These are phyloP conservation scores for Cordyceps militaris DNA, from an alignment of 2,329 filamentous ascomycete species.

Conservation along the genomic window DNA sequence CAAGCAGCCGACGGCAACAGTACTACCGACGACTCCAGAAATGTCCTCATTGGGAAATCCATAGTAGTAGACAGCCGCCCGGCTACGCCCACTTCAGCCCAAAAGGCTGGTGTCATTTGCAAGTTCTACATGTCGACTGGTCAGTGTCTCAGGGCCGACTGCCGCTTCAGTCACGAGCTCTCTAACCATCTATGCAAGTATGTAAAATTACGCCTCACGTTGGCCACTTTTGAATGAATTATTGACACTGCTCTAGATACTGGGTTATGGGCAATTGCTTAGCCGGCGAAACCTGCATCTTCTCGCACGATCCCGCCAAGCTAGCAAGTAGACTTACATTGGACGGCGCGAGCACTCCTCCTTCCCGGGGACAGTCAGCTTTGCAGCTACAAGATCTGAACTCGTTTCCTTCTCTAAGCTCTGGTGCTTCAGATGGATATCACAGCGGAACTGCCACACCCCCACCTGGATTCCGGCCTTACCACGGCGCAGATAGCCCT, in stretches of 20 bases:
- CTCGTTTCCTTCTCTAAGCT: conserved; percentile 71
- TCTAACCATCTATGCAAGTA: conserved; percentile 97
- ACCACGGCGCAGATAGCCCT: conserved; percentile 53
- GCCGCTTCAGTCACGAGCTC: conserved; percentile 92
- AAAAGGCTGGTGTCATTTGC: conserved; percentile 85
- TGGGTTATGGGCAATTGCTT: conserved; percentile 95
- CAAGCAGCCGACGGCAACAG: conserved; percentile 39
- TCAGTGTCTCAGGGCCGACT: conserved; percentile 92
- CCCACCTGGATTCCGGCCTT: conserved; percentile 63
- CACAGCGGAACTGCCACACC: conserved; percentile 50
- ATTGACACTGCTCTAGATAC: conserved; percentile 50
- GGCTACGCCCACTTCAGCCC: conserved; percentile 65
- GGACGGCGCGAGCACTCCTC: conserved; percentile 59
- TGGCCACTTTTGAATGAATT: too few relatives aligned
- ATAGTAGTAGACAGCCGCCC: conserved; percentile 71
- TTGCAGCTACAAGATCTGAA: conserved; percentile 79
- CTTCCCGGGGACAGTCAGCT: conserved; percentile 54
- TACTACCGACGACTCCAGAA: conserved; percentile 48
- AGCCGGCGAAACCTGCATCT: conserved; percentile 88
- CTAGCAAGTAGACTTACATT: conserved; percentile 75
- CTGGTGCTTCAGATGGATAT: conserved; percentile 46
- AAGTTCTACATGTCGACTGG: conserved; percentile 95
- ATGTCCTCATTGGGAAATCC: conserved; percentile 81
- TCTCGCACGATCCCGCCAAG: conserved; percentile 89
- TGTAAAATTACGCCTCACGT: conserved; percentile 35